These are phyloP conservation scores for Astrothelium macrocarpum DNA, from an alignment of 495 filamentous ascomycete genomes.

Conservation along the genomic window DNA sequence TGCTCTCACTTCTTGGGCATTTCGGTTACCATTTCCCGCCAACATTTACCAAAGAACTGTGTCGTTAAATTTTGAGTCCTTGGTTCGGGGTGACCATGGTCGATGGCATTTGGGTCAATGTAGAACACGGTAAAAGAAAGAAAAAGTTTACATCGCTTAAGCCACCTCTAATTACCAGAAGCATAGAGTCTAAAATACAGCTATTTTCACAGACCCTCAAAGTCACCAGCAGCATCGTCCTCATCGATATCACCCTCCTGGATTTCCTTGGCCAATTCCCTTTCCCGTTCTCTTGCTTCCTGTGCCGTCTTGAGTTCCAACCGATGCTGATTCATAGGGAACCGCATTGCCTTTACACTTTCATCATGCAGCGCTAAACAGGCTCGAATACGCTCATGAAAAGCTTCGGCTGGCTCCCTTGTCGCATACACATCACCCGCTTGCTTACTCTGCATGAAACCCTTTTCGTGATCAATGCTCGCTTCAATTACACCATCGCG, in stretches of 20 bases:
- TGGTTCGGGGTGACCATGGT: too few relatives aligned
- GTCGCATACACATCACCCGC: constrained; percentile 92
- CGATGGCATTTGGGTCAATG: too few relatives aligned
- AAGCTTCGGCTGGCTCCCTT: constrained; percentile 87
- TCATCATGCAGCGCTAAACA: constrained; percentile 90
- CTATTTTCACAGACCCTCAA: constrained; percentile 79
- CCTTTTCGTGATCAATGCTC: constrained; percentile 82
- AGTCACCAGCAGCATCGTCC: constrained; percentile 92
- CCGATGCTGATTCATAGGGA: constrained; percentile 99
- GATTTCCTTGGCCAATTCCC: constrained; percentile 97
- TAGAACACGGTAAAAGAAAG: too few relatives aligned
- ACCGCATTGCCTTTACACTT: constrained; percentile 98
- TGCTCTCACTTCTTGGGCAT: too few relatives aligned
- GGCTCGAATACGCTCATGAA: constrained; percentile 90
- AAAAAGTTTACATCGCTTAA: not conserved
- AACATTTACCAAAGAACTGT: too few relatives aligned
- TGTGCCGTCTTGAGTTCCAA: constrained; percentile 95
- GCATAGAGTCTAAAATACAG: not conserved
- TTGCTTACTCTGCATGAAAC: constrained; percentile 98
- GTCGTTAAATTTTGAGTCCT: too few relatives aligned
- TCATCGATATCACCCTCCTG: constrained; percentile 96
- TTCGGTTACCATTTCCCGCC: too few relatives aligned
- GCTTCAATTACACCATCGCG: constrained; percentile 97
- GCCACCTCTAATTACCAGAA: not conserved
- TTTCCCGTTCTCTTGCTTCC: constrained; percentile 88